Conservation (phyloP, 345 rosid species). For the Hypericum androsaemum region DNA sequence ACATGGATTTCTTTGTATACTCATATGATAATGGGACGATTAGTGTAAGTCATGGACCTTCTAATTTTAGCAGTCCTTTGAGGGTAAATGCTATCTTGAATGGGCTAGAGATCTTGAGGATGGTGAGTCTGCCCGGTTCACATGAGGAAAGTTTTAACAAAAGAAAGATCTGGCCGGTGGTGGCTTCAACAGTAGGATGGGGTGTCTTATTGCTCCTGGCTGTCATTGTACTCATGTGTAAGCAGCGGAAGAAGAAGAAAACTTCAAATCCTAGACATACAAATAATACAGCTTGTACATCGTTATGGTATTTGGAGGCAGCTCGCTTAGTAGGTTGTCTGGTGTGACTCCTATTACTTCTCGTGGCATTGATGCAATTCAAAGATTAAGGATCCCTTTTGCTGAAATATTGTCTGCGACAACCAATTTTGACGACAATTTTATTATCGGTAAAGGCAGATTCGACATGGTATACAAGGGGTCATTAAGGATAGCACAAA, state of each 20-base stretch:
- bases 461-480: slow-evolving; percentile 93
- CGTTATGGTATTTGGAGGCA: slow-evolving; percentile 65
- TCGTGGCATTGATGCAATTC: slow-evolving; percentile 48
- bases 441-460: slow-evolving; percentile 78
- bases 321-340: slow-evolving; percentile 60
- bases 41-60: slow-evolving; percentile 71
- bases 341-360: slow-evolving; percentile 52
- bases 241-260: slow-evolving; percentile 36
- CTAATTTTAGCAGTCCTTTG: slow-evolving; percentile 48
- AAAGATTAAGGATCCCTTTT: slow-evolving; percentile 56
- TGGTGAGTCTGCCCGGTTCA: slow-evolving; percentile 29
- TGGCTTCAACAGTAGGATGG: slow-evolving; percentile 55
- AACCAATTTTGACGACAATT: slow-evolving; percentile 54
- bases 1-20: slow-evolving; percentile 60
- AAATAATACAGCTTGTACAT: slow-evolving; percentile 72
- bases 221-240: slow-evolving; percentile 22
- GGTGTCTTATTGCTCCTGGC: slow-evolving; percentile 30
- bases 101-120: slow-evolving; percentile 83
- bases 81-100: slow-evolving; percentile 67
- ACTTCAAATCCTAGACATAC: slow-evolving; percentile 29
- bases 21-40: slow-evolving; percentile 43
- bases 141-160: slow-evolving; percentile 25
- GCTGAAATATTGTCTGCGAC: slow-evolving; percentile 62
- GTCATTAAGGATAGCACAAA: too few species aligned
- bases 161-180: slow-evolving; percentile 40